Evolutionary conservation across 2,329 filamentous ascomycete genomes (phyloP).

Genomic region (Aspergillus tamarii): DNA sequence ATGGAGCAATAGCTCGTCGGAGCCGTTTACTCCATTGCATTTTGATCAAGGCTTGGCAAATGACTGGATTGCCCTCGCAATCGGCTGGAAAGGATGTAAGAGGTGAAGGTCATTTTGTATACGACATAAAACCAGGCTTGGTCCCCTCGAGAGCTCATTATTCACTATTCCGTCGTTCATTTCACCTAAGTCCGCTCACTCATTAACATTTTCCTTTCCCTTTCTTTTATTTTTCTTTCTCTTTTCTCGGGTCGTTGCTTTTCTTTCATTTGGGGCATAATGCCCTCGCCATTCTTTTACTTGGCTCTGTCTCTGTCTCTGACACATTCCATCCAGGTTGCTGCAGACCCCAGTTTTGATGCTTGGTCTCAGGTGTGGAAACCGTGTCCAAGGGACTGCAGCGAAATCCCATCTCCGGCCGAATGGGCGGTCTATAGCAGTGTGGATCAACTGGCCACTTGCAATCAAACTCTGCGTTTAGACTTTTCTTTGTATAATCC

Average conservation of each 20-base stretch:
- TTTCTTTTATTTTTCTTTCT: not conserved
- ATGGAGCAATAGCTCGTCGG: not conserved
- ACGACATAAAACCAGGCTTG: not conserved
- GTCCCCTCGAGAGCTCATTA: not conserved
- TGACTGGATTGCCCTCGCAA: not conserved
- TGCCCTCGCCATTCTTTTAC: not conserved
- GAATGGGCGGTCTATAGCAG: not conserved
- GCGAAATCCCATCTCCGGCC: not conserved
- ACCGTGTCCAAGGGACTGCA: not conserved
- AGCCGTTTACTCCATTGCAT: not conserved
- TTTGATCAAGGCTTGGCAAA: not conserved
- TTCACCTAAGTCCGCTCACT: not conserved
- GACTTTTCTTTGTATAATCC: not conserved
- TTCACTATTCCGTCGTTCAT: not conserved
- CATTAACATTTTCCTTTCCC: not conserved
- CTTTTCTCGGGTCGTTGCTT: not conserved
- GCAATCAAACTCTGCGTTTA: not conserved
- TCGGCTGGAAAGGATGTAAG: not conserved
- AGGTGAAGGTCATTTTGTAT: not conserved
- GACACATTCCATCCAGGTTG: not conserved
- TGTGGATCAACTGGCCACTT: not conserved
- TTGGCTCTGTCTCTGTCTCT: not conserved
- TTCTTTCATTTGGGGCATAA: not conserved
- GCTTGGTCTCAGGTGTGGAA: not conserved
- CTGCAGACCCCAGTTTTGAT: conserved; percentile 1